These are phyloP conservation scores for Scheffersomyces titani DNA, from an alignment of 1,139 yeast species.

Conservation along the genomic window DNA sequence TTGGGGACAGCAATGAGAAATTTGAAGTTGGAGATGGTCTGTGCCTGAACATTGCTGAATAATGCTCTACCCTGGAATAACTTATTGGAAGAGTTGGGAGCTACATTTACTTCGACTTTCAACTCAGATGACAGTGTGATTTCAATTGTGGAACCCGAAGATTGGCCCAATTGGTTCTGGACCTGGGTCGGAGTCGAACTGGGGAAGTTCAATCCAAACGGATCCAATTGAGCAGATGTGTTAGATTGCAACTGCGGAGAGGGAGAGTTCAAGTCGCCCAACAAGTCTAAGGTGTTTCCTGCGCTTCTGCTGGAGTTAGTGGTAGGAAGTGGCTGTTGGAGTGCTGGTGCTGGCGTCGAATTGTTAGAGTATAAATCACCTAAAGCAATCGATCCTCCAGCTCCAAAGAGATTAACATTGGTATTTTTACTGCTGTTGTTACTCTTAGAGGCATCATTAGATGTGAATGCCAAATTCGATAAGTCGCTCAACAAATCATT, in stretches of 20 bases:
- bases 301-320: conserved; percentile 12
- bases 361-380: conserved; percentile 20
- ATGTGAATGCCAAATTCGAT: conserved; percentile 57
- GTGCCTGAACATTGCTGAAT: conserved; percentile 42
- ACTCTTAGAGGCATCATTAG: conserved; percentile 11
- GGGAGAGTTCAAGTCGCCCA: conserved; percentile 49
- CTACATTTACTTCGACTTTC: conserved; percentile 53
- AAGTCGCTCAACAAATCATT: conserved; percentile 74
- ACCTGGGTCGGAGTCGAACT: conserved; percentile 37
- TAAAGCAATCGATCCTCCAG: conserved; percentile 48
- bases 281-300: conserved; percentile 32
- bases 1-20: conserved; percentile 86
- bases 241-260: conserved; percentile 51
- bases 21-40: conserved; percentile 46
- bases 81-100: conserved; percentile 35
- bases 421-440: conserved; percentile 27
- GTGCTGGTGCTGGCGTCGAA: neutral
- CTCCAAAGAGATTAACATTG: conserved; percentile 44
- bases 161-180: conserved; percentile 15
- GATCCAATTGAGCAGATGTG: conserved; percentile 39
- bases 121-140: conserved; percentile 52
- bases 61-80: conserved; percentile 46
- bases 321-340: conserved; percentile 15
- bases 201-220: conserved; percentile 53
- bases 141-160: conserved; percentile 11